Base-by-base conservation (phyloP, 2,329 filamentous ascomycete species). In the Monosporascus sp. region DNA sequence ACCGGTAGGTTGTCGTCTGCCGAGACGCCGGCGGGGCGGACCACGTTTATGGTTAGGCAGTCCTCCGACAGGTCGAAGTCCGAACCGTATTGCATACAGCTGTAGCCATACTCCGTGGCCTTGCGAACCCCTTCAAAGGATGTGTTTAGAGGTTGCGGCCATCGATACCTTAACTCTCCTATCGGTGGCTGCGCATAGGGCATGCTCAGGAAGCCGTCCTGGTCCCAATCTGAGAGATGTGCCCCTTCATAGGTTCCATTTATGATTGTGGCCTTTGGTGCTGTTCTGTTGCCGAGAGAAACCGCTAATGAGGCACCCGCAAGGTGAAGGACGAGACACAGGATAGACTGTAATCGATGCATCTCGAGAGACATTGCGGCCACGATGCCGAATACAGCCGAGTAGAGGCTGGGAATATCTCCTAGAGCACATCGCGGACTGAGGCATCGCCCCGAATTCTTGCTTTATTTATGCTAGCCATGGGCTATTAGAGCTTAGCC, bases 11-110 rank as follows among this genome's bases (percentile, higher is more conserved):
- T 66, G 8, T 67, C 62, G 14, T 64, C 57, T 2, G 60, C 52
- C n/a, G 60, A 39, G 38, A 39, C 38, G 1, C 66, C 68, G 0
- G 71, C 57, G 0, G 75, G 73, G 1, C 74, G 69, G 22, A 77
- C 65, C n/a, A 78, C 70, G 57, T 70, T 72, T 39, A 74, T 54
- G 2, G 63, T 74, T 6, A 75, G 59, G 53, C 79, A 81, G 51
- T 81, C 77, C 57, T 80, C 77, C 1, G 74, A 77, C 25, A 78
- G 60, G 24, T 67, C 68, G 50, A 77, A 70, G 37, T 61, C 70
- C 5, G 68, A 67, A 0, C 67, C 67, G 55, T 76, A 78, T 56
- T 78, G 74, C 66, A 75, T 73, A 57, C 76, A 79, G 54, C 71
- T 76, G 57, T 71, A 67, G 1, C 75, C 72, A 51, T 77, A 76